A percentile compares a stretch with the other conserved stretches of the same genome.
These are phyloP conservation scores for Fusarium sp. DNA, from an alignment of 2,329 filamentous ascomycete species.

Conservation along the genomic window DNA sequence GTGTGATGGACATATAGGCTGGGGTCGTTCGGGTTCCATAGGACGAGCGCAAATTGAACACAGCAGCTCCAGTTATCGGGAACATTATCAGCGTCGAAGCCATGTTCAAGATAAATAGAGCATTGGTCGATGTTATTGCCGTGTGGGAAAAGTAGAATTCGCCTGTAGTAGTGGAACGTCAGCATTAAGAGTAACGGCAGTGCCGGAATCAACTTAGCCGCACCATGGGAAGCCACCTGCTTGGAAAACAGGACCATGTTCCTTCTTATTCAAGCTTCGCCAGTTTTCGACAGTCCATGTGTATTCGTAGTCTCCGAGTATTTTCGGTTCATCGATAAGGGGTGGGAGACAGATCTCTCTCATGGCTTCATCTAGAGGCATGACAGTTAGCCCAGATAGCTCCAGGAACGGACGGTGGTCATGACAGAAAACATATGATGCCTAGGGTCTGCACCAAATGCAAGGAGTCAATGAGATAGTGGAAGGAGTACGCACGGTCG, in stretches of 20 bases:
- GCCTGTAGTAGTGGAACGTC: constrained; percentile 62
- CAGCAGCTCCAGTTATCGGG: constrained; percentile 97
- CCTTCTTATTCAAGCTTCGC: constrained; percentile 78
- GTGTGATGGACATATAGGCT: constrained; percentile 81
- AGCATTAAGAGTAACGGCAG: constrained; percentile 30
- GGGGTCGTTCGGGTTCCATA: constrained; percentile 96
- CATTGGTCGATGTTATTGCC: constrained; percentile 95
- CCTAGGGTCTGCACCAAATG: background rate
- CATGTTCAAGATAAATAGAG: constrained; percentile 97
- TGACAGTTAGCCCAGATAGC: constrained; percentile 33
- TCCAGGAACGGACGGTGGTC: background rate
- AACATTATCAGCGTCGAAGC: constrained; percentile 77
- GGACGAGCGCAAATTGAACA: constrained; percentile 91
- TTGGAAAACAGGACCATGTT: constrained; percentile 88
- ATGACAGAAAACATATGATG: background rate
- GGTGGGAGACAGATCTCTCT: constrained; percentile 80
- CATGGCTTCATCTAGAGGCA: constrained; percentile 78
- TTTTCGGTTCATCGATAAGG: constrained; percentile 78
- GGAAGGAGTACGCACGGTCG: constrained; percentile 58
- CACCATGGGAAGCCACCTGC: constrained; percentile 90
- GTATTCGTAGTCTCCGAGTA: constrained; percentile 76
- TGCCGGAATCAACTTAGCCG: constrained; percentile 41
- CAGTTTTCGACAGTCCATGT: constrained; percentile 93
- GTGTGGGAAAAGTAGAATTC: constrained; percentile 92
- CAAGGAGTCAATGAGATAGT: background rate